A percentile compares a stretch with the other conserved stretches of the same genome.
Conservation (phyloP, 2,329 filamentous ascomycete genomes). For the Mycosphaerella sp. region DNA sequence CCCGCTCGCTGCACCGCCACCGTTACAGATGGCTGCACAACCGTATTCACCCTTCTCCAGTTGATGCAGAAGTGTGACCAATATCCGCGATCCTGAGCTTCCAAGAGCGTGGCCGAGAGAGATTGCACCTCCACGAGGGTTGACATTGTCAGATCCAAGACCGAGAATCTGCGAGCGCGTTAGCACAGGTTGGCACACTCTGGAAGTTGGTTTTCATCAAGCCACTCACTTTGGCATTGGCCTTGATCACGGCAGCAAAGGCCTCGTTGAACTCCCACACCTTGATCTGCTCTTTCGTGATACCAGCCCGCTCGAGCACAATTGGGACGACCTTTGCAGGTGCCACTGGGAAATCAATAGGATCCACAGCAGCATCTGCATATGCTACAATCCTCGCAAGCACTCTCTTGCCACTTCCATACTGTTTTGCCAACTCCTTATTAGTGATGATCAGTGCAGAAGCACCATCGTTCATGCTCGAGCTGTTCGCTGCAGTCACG, state of each 20-base stretch:
- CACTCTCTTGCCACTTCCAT: slow-evolving; percentile 69
- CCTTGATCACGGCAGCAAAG: slow-evolving; percentile 90
- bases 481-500: slow-evolving; percentile 91
- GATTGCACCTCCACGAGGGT: slow-evolving; percentile 85
- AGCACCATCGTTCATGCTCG: slow-evolving; percentile 89
- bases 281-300: slow-evolving; percentile 84
- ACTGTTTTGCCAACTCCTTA: slow-evolving; percentile 72
- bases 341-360: slow-evolving; percentile 90
- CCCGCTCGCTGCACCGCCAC: slow-evolving; percentile 84
- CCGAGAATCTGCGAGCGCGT: slow-evolving; percentile 62
- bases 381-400: slow-evolving; percentile 80
- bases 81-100: slow-evolving; percentile 85
- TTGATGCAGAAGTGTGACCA: slow-evolving; percentile 86
- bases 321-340: slow-evolving; percentile 89
- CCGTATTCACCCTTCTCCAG: slow-evolving; percentile 89
- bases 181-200: slow-evolving; percentile 1
- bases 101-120: slow-evolving; percentile 86
- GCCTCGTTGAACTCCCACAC: slow-evolving; percentile 99
- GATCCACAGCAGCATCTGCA: slow-evolving; percentile 83
- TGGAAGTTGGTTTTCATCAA: neutral
- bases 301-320: slow-evolving; percentile 79
- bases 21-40: slow-evolving; percentile 93
- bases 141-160: slow-evolving; percentile 72
- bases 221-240: slow-evolving; percentile 69
- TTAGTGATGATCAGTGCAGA: slow-evolving; percentile 81